A percentile compares a stretch with the other conserved stretches of the same genome.
These are phyloP conservation scores for Phytophthora sp. DNA, from an alignment of 352 stramenopile species.

Conservation along the genomic window DNA sequence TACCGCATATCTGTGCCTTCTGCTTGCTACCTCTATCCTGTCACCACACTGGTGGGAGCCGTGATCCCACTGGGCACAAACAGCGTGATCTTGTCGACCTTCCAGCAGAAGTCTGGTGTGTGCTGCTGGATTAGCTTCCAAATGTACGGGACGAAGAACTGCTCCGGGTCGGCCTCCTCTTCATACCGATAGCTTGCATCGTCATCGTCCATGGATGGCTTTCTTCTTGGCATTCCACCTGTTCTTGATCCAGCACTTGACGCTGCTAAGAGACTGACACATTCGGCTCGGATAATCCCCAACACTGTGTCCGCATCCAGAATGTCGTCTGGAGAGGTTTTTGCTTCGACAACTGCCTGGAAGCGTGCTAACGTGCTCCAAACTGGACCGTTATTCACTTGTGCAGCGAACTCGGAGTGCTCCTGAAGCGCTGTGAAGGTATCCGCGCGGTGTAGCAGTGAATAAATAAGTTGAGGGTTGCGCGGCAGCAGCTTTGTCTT, in stretches of 20 bases:
- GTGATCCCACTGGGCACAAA: slow-evolving; percentile 44
- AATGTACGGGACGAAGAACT: slow-evolving; percentile 85
- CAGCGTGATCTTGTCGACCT: slow-evolving; percentile 81
- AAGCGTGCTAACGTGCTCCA: slow-evolving; percentile 75
- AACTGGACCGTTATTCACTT: slow-evolving; percentile 66
- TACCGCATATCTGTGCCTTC: neutral
- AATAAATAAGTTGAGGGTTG: slow-evolving; percentile 91
- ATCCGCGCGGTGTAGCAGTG: slow-evolving; percentile 69
- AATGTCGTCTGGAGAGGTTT: slow-evolving; percentile 52
- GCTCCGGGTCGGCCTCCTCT: slow-evolving; percentile 68
- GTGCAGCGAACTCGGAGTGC: slow-evolving; percentile 63
- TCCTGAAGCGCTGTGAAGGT: slow-evolving; percentile 61
- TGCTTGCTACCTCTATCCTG: slow-evolving; percentile 5
- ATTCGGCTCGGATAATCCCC: slow-evolving; percentile 72
- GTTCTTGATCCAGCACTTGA: slow-evolving; percentile 32
- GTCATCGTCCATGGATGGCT: slow-evolving; percentile 40
- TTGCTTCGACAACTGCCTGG: slow-evolving; percentile 62
- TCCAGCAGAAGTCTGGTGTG: slow-evolving; percentile 83
- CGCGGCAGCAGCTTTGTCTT: slow-evolving; percentile 67
- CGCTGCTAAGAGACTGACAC: slow-evolving; percentile 64
- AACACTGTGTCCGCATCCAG: slow-evolving; percentile 74
- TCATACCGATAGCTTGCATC: slow-evolving; percentile 85
- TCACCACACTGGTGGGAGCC: slow-evolving; percentile 18
- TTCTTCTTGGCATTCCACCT: slow-evolving; percentile 13
- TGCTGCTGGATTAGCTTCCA: slow-evolving; percentile 79